Evolutionary conservation across 371 early-diverging fungal genomes (phyloP).

Genomic region (Rhizopus delemar): DNA sequence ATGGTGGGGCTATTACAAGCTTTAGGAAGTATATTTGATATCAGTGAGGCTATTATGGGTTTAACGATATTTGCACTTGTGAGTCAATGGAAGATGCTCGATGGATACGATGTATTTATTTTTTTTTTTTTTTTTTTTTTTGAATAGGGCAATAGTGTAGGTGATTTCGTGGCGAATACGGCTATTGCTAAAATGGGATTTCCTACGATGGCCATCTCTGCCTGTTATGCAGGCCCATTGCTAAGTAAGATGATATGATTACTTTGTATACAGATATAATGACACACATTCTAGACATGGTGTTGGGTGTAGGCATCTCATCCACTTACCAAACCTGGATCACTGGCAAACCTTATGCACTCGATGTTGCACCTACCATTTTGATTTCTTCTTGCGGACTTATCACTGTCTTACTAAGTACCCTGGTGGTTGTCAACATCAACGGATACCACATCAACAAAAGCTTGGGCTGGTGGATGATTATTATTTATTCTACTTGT

Average conservation of each 20-base stretch:
- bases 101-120: neutral
- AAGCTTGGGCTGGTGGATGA: slow-evolving; percentile 56
- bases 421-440: slow-evolving; percentile 52
- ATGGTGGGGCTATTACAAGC: slow-evolving; percentile 80
- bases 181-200: slow-evolving; percentile 84
- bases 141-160: slow-evolving; percentile 75
- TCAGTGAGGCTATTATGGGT: slow-evolving; percentile 82
- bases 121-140: neutral
- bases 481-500: slow-evolving; percentile 52
- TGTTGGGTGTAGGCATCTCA: slow-evolving; percentile 78
- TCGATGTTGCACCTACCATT: slow-evolving; percentile 59
- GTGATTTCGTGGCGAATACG: slow-evolving; percentile 84
- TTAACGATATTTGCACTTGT: slow-evolving; percentile 83
- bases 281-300: slow-evolving; percentile 52
- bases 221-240: slow-evolving; percentile 84
- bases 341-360: slow-evolving; percentile 41
- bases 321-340: slow-evolving; percentile 56
- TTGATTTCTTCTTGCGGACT: slow-evolving; percentile 56
- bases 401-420: slow-evolving; percentile 50
- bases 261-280: neutral
- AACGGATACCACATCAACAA: slow-evolving; percentile 54
- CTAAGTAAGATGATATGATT: slow-evolving; percentile 53
- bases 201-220: slow-evolving; percentile 83
- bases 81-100: neutral
- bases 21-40: slow-evolving; percentile 69